These are phyloP conservation scores for Fermentozyma sake DNA, from an alignment of 1,139 yeast species.

Conservation along the genomic window DNA sequence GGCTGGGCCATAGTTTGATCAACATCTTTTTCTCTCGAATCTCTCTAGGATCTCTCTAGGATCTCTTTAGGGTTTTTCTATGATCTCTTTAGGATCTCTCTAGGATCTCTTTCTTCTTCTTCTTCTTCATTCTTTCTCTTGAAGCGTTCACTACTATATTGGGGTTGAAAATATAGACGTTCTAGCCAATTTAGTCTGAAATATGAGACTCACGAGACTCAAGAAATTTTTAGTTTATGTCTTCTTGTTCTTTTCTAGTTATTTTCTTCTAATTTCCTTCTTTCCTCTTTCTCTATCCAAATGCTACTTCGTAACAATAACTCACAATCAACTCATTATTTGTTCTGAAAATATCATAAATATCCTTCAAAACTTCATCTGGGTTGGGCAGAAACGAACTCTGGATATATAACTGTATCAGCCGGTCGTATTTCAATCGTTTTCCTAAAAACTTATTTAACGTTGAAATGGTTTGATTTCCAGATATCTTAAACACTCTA, in stretches of 20 bases:
- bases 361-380: conserved; percentile 50
- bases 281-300: conserved; percentile 33
- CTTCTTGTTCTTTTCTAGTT: conserved; percentile 1
- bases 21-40: no score
- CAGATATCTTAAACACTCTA: conserved; percentile 44
- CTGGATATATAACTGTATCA: conserved; percentile 43
- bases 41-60: no score
- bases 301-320: conserved; percentile 55
- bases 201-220: no score
- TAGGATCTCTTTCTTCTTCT: no score
- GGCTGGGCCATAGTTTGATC: no score
- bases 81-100: no score
- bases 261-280: background rate
- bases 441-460: conserved; percentile 41
- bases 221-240: no score
- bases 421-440: conserved; percentile 28
- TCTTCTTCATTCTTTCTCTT: no score
- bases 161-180: no score
- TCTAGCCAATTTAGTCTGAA: no score
- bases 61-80: no score
- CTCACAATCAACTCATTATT: conserved; percentile 50
- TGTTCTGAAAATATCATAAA: conserved; percentile 40
- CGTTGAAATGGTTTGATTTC: conserved; percentile 43
- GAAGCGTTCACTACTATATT: no score
- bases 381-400: conserved; percentile 60